Evolutionary conservation across 208 protist species (phyloP).

Genomic region (Crithidia expoeki): DNA sequence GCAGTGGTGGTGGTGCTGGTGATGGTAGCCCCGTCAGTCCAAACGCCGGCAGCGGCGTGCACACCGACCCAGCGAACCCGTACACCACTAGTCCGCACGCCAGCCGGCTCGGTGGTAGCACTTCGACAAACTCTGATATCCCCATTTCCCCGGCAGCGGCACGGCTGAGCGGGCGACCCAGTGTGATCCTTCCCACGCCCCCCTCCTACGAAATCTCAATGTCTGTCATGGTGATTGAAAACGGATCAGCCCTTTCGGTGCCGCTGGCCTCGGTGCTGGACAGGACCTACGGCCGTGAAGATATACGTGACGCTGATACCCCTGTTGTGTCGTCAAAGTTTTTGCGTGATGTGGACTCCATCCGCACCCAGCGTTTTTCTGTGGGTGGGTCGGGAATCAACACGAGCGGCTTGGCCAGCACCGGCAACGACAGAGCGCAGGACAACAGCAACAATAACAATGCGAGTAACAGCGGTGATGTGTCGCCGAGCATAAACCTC

Average conservation of each 20-base stretch:
- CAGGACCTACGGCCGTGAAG: conserved; percentile 76
- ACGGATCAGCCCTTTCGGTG: conserved; percentile 71
- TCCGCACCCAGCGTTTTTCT: conserved; percentile 60
- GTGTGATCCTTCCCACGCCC: conserved; percentile 15
- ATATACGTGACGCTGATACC: conserved; percentile 86
- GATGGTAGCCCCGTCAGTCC: background rate
- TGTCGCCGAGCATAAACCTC: conserved; percentile 43
- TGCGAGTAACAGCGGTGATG: conserved; percentile 17
- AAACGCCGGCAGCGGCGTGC: conserved; percentile 4
- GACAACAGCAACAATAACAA: conserved; percentile 8
- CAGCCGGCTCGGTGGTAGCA: conserved; percentile 10
- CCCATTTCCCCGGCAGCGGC: conserved; percentile 33
- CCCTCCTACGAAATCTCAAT: conserved; percentile 74
- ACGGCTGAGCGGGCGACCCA: conserved; percentile 37
- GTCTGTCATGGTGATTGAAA: conserved; percentile 90
- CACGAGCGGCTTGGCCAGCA: conserved; percentile 1
- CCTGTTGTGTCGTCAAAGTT: conserved; percentile 70
- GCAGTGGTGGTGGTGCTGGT: no score
- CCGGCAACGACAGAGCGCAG: conserved; percentile 17
- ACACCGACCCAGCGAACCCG: conserved; percentile 30
- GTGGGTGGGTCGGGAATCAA: conserved; percentile 30
- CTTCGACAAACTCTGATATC: conserved; percentile 15
- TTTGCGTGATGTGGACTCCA: conserved; percentile 52
- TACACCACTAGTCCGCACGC: conserved; percentile 18
- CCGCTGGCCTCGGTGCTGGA: conserved; percentile 80